Percentiles rank a stretch among this genome's conserved stretches.
Evolutionary conservation across 2,329 filamentous ascomycete species (phyloP).

Genomic region (Sphaerostilbella broomeana): DNA sequence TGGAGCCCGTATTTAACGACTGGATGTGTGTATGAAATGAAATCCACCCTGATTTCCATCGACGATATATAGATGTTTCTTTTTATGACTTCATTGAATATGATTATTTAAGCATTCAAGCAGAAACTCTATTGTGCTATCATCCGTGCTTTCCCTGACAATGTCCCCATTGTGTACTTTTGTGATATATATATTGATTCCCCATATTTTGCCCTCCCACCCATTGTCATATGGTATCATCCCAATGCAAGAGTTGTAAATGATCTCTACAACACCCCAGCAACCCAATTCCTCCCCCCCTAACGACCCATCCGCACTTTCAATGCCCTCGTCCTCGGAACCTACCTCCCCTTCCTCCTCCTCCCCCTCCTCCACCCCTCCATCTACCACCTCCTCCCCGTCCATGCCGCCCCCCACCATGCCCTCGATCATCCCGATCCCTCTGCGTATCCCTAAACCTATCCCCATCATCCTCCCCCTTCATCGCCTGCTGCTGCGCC

Average conservation of each 20-base stretch:
- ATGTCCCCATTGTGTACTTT: no score
- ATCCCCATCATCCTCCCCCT: slow-evolving; percentile 34
- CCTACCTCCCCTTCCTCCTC: slow-evolving; percentile 31
- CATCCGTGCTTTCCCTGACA: no score
- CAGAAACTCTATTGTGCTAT: not conserved
- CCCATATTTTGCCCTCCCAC: not conserved
- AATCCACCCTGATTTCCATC: slow-evolving; percentile 8
- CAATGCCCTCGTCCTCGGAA: slow-evolving; percentile 31
- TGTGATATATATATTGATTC: not conserved
- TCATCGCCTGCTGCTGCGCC: slow-evolving; percentile 23
- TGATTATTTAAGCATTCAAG: slow-evolving; percentile 4
- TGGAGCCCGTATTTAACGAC: slow-evolving; percentile 11
- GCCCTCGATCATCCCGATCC: slow-evolving; percentile 28
- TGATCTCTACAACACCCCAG: no score
- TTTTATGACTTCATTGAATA: slow-evolving; percentile 10
- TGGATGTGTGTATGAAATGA: slow-evolving; percentile 10
- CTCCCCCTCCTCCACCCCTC: slow-evolving; percentile 31
- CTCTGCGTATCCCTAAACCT: slow-evolving; percentile 29
- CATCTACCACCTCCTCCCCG: slow-evolving; percentile 20
- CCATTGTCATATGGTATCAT: slow-evolving; percentile 8
- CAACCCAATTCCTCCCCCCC: no score
- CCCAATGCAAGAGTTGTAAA: no score
- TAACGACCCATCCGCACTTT: not conserved
- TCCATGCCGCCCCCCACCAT: slow-evolving; percentile 24
- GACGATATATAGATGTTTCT: slow-evolving; percentile 12